Percentiles rank a stretch among this genome's conserved stretches.
These are phyloP conservation scores for Termitomyces sp. DNA, from an alignment of 768 basidiomycete genomes.

Conservation along the genomic window DNA sequence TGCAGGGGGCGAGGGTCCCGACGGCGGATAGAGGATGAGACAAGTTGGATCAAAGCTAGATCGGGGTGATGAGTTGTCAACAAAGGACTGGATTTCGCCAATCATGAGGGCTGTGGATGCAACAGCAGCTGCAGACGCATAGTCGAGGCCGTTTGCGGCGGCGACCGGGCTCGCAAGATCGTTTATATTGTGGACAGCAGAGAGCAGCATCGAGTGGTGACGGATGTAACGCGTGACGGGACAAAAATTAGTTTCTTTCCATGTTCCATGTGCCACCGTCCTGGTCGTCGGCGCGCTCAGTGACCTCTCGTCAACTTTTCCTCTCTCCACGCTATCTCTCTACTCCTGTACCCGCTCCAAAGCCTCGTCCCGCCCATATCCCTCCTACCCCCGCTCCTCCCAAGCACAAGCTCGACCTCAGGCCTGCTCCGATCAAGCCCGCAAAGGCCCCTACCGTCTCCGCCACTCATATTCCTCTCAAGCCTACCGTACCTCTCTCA, in stretches of 20 bases:
- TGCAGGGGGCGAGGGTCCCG: constrained; percentile 1
- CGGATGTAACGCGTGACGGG: constrained; percentile 13
- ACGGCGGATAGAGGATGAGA: constrained; percentile 17
- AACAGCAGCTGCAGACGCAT: constrained; percentile 7
- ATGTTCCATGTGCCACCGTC: constrained; percentile 12
- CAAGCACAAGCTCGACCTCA: constrained; percentile 52
- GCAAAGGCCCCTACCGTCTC: constrained; percentile 19
- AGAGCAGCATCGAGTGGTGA: constrained; percentile 7
- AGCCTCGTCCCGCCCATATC: constrained; percentile 3
- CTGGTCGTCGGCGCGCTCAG: constrained; percentile 7
- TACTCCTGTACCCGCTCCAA: constrained; percentile 17
- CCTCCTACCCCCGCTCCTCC: constrained; percentile 18
- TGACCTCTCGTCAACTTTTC: constrained; percentile 3
- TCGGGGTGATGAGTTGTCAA: constrained; percentile 1
- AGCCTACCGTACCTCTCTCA: constrained; percentile 23
- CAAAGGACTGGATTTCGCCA: constrained; percentile 11
- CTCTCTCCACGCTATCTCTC: constrained; percentile 12
- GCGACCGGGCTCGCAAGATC: constrained; percentile 6
- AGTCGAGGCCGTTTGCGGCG: constrained; percentile 4
- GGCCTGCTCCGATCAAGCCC: constrained; percentile 56
- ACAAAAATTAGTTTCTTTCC: constrained; percentile 7
- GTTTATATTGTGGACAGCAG: constrained; percentile 1
- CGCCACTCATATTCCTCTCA: constrained; percentile 20
- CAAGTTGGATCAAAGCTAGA: constrained; percentile 10
- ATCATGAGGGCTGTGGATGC: constrained; percentile 17